A percentile compares a stretch with the other conserved stretches of the same genome.
phyloP scores from a whole-genome alignment of 768 basidiomycete species.

The Suillus alpinus region DNA sequence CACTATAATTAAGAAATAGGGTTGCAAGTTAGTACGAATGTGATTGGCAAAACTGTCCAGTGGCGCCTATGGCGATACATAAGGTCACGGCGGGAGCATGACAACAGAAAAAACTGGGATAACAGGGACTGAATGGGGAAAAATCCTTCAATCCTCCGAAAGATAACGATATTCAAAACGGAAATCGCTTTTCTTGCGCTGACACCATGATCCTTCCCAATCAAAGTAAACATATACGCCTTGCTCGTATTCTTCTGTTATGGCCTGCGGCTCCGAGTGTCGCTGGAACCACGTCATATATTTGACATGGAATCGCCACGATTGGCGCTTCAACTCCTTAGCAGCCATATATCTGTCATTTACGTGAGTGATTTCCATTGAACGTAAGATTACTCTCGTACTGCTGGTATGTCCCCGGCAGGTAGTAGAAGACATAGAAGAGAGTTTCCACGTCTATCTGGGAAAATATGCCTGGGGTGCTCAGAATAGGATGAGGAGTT shows the following conservation, averaged over 20 bases:
- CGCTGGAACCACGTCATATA: slow-evolving; percentile 99
- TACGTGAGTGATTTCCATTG: slow-evolving; percentile 6
- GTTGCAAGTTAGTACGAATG: slow-evolving; percentile 11
- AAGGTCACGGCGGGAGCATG: slow-evolving; percentile 13
- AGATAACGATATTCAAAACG: slow-evolving; percentile 95
- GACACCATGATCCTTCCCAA: slow-evolving; percentile 99
- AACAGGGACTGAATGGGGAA: slow-evolving; percentile 5
- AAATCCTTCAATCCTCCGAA: slow-evolving; percentile 69
- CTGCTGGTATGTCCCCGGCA: slow-evolving; percentile 98
- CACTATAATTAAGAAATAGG: slow-evolving; percentile 16
- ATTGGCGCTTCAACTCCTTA: slow-evolving; percentile 94
- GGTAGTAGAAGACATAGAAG: slow-evolving; percentile 98
- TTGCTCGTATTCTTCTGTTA: slow-evolving; percentile 99
- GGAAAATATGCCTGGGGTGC: slow-evolving; percentile 79
- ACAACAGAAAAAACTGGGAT: slow-evolving; percentile 4
- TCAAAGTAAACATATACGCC: slow-evolving; percentile 99
- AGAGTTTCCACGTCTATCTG: slow-evolving; percentile 96
- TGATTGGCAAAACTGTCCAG: slow-evolving; percentile 15
- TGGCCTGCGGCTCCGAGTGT: slow-evolving; percentile 95
- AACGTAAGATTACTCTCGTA: slow-evolving; percentile 27
- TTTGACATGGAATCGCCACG: slow-evolving; percentile 99
- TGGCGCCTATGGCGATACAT: slow-evolving; percentile 26
- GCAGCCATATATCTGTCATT: slow-evolving; percentile 82
- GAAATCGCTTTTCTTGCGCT: slow-evolving; percentile 97
- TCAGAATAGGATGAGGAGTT: slow-evolving; percentile 74